Conservation (phyloP, 192 early-diverging fungal genomes). For the Backusella sp. region DNA sequence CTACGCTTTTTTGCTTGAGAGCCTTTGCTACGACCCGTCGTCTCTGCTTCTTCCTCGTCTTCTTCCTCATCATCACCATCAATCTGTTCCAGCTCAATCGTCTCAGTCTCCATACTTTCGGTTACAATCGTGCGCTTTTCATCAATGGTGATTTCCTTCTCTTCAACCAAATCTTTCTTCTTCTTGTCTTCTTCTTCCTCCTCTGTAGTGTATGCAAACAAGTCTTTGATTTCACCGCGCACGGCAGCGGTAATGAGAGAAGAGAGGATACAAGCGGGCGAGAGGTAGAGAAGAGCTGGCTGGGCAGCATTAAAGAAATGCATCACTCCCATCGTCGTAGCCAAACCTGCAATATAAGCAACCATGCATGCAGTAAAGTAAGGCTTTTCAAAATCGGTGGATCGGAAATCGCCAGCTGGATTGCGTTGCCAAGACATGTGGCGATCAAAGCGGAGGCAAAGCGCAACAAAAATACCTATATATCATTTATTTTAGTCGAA, state of each 20-base stretch:
- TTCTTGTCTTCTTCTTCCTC: conserved; percentile 51
- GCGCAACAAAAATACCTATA: conserved; percentile 84
- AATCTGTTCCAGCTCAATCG: conserved; percentile 6
- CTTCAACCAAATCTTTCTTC: conserved; percentile 29
- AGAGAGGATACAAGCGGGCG: conserved; percentile 93
- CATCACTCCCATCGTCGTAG: conserved; percentile 91
- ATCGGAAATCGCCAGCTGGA: conserved; percentile 48
- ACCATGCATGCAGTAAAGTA: conserved; percentile 86
- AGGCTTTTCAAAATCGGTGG: conserved; percentile 72
- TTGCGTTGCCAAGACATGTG: conserved; percentile 63
- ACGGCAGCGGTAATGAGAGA: conserved; percentile 60
- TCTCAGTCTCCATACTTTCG: conserved; percentile 4
- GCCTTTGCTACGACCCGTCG: not conserved
- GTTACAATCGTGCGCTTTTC: not conserved
- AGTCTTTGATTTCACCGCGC: conserved; percentile 66
- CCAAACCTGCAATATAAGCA: conserved; percentile 80
- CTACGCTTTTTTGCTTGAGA: not conserved
- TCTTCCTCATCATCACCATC: not conserved
- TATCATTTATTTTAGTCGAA: too few species aligned
- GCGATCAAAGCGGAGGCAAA: conserved; percentile 89
- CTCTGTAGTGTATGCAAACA: conserved; percentile 67
- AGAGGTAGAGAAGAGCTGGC: conserved; percentile 95
- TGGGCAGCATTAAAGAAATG: conserved; percentile 95
- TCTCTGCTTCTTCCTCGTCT: not conserved
- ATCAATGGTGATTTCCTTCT: not conserved